Percentiles rank a stretch among this genome's conserved stretches.
These are phyloP conservation scores for Lasiosphaeria hispida DNA, from an alignment of 495 filamentous ascomycete species.

Conservation along the genomic window DNA sequence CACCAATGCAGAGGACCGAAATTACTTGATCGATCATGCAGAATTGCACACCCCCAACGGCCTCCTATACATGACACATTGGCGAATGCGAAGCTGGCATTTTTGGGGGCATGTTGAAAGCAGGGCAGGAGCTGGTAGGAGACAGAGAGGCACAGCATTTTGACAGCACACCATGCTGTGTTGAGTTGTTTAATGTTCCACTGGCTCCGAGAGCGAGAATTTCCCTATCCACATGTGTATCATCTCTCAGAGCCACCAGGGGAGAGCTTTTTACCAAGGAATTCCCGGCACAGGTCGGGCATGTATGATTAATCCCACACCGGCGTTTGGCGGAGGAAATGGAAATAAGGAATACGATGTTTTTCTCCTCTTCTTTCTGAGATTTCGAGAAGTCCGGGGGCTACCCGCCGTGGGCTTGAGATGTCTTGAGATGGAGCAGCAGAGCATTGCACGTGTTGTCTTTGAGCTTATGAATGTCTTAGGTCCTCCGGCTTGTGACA, in stretches of 20 bases:
- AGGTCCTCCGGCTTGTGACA: not conserved
- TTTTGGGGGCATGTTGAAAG: slow-evolving; percentile 4
- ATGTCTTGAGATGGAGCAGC: slow-evolving; percentile 24
- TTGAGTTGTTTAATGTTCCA: slow-evolving; percentile 4
- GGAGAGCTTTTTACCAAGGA: not conserved
- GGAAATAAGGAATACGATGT: not conserved
- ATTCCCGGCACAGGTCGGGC: not conserved
- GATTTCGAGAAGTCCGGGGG: slow-evolving; percentile 6
- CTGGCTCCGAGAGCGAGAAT: not conserved
- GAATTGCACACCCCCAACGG: slow-evolving; percentile 4
- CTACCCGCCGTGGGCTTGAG: not conserved
- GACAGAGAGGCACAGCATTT: slow-evolving; percentile 27
- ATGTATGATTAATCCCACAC: not conserved
- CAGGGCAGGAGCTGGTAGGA: slow-evolving; percentile 10
- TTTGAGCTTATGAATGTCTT: slow-evolving; percentile 25
- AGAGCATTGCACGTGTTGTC: slow-evolving; percentile 27
- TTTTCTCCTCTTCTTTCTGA: not conserved
- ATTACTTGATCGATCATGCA: slow-evolving; percentile 24
- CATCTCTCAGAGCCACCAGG: not conserved
- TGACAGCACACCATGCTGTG: slow-evolving; percentile 28
- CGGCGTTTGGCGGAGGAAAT: not conserved
- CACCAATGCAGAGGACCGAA: slow-evolving; percentile 25
- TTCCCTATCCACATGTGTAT: not conserved
- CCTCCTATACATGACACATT: slow-evolving; percentile 12
- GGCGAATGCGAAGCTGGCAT: slow-evolving; percentile 10